A percentile compares a stretch with the other conserved stretches of the same genome.
Conservation (phyloP, 2,329 filamentous ascomycete genomes). For the Xylaria digitata region DNA sequence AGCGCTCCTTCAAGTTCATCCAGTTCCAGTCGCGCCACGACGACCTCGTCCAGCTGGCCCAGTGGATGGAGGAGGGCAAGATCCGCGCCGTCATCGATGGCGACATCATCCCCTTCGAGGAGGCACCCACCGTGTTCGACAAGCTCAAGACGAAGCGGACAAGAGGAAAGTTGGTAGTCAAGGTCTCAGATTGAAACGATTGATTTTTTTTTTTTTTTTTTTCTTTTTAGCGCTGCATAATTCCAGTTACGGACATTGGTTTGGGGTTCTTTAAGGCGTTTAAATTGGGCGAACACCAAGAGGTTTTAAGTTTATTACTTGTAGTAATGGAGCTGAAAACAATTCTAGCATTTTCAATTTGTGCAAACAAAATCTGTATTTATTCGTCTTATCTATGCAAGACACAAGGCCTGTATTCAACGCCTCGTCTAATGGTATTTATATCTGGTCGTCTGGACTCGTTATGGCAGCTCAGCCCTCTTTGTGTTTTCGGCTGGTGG, state of each 20-base stretch:
- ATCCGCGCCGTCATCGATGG: conserved; percentile 66
- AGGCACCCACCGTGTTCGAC: conserved; percentile 67
- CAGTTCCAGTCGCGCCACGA: conserved; percentile 53
- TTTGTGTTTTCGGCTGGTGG: background rate
- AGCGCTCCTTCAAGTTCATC: conserved; percentile 56
- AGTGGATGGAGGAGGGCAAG: conserved; percentile 69
- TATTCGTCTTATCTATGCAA: conserved; percentile 32
- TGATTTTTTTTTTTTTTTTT: background rate
- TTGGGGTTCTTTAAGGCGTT: conserved; percentile 10
- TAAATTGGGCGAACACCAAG: background rate
- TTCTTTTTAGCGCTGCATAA: background rate
- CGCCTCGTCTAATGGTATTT: conserved; percentile 29
- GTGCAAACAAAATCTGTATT: conserved; percentile 7
- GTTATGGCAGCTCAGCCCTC: conserved; percentile 11
- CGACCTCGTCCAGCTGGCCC: conserved; percentile 61
- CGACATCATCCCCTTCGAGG: conserved; percentile 64
- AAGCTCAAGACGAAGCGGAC: conserved; percentile 66
- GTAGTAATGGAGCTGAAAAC: background rate
- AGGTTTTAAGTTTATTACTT: background rate
- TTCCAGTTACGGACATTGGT: background rate
- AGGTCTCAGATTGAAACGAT: conserved; percentile 34
- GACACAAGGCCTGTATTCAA: conserved; percentile 5
- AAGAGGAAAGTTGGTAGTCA: conserved; percentile 68
- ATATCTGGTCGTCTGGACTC: conserved; percentile 6
- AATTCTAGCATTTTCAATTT: background rate